Percentiles rank a stretch among this genome's conserved stretches.
Conservation (phyloP, 2,329 filamentous ascomycete genomes). For the Aspergillus eucalypticola region DNA sequence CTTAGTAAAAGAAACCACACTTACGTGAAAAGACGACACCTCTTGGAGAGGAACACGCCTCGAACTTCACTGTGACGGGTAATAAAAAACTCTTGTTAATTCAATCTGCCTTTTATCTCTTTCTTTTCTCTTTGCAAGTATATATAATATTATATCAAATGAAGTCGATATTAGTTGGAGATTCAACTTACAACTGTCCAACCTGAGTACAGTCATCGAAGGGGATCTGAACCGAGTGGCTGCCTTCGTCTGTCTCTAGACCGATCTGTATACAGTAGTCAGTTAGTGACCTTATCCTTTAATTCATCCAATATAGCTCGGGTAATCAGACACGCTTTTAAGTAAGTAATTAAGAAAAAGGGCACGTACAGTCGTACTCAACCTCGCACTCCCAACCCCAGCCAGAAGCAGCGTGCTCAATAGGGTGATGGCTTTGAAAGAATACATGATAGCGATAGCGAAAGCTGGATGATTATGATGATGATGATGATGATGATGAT, state of each 20-base stretch:
- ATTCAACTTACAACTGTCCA: neutral
- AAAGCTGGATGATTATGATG: no score
- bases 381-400: neutral
- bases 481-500: no score
- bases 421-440: neutral
- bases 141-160: no score
- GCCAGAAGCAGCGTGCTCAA: neutral
- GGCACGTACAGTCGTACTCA: neutral
- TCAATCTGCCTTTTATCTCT: neutral
- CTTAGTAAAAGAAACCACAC: neutral
- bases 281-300: no score
- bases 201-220: neutral
- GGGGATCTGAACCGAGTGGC: neutral
- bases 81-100: neutral
- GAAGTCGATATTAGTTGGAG: no score
- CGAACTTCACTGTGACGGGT: slow-evolving; percentile 10
- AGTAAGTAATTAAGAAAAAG: no score
- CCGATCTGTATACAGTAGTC: neutral
- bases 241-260: neutral
- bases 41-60: slow-evolving; percentile 7
- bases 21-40: slow-evolving; percentile 17
- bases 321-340: no score
- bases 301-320: no score
- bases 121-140: neutral
- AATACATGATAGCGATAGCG: neutral